Base-by-base conservation (phyloP, 805 yeast species). In the Candida bentonensis region DNA sequence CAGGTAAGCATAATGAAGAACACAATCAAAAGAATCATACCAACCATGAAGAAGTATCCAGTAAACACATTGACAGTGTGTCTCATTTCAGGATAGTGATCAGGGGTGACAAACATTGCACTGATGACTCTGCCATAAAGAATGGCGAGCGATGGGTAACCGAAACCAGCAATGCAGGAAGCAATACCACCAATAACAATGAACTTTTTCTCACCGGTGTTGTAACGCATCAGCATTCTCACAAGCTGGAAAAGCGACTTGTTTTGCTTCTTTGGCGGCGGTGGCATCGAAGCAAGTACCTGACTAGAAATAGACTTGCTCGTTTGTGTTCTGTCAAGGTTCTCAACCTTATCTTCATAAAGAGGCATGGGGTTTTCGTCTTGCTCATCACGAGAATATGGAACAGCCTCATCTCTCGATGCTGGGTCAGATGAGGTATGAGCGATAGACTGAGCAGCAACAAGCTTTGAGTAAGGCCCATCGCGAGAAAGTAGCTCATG, bases 141-240 rank as follows among this genome's bases (percentile, higher is more conserved):
- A 44, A 64, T 55, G 34, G 63, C 58, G 51, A 60, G 51, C 5
- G 65, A 57, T 13, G 66, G 61, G 48, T 61, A 65, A 17, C 65
- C 66, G 44, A 60, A 56, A 3, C 70, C 70, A 17, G 54, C 49
- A 15, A 58, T 40, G n/a, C 54, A 36, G 36, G 68, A 53, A 7
- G 49, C 47, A 30, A 48, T 15, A 3, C 49, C 44, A 15, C 66
- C 65, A 20, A 54, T 26, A 15, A 49, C 17, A 34, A 62, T 45
- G 41, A 46, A 44, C 42, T 40, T 41, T 20, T 44, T 55, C 44
- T 62, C 64, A 15, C 47, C 40, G 15, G 39, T 39, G 48, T 56
- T 59, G 42, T 57, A 52, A 15, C 44, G 21, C 50, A 51, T 51
- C 15, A 61, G 49, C 26, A 56, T 33, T 33, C 41, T 49, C 33